Evolutionary conservation across 805 yeast species (phyloP).

Genomic region (Ogataea methanolica): DNA sequence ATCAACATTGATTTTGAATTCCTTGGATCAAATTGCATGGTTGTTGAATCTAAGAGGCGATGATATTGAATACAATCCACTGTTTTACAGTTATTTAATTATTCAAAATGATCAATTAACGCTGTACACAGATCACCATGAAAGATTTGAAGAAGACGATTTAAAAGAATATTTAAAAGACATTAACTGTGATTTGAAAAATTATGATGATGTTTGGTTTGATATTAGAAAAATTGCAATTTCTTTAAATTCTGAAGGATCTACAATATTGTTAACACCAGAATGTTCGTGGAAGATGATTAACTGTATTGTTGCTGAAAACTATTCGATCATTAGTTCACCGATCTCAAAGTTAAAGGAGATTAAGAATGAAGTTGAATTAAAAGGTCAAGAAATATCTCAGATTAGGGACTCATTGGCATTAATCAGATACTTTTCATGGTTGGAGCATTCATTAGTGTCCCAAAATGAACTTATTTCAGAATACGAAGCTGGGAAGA

Average conservation of each 20-base stretch:
- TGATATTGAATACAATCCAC: slow-evolving; percentile 53
- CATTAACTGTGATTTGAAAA: slow-evolving; percentile 38
- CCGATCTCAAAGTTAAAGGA: slow-evolving; percentile 55
- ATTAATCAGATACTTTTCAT: slow-evolving; percentile 46
- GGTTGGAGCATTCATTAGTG: slow-evolving; percentile 50
- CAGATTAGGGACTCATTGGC: slow-evolving; percentile 60
- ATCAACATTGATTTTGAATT: slow-evolving; percentile 34
- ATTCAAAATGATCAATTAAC: slow-evolving; percentile 36
- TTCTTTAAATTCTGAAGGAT: slow-evolving; percentile 12
- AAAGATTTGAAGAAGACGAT: slow-evolving; percentile 31
- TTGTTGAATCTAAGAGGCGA: slow-evolving; percentile 67
- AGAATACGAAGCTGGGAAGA: slow-evolving; percentile 63
- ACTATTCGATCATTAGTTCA: slow-evolving; percentile 41
- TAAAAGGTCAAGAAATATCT: slow-evolving; percentile 46
- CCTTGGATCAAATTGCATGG: slow-evolving; percentile 90
- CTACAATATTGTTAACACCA: slow-evolving; percentile 46
- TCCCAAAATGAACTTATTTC: slow-evolving; percentile 42
- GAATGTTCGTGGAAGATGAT: slow-evolving; percentile 67
- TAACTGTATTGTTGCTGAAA: slow-evolving; percentile 38
- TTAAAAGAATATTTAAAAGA: slow-evolving; percentile 37
- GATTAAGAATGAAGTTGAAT: slow-evolving; percentile 44
- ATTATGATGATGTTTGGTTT: slow-evolving; percentile 43
- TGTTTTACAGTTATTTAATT: slow-evolving; percentile 47
- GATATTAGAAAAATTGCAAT: slow-evolving; percentile 36
- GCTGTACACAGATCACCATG: slow-evolving; percentile 38